These are phyloP conservation scores for Haplosporangium gracile DNA, from an alignment of 192 early-diverging fungal species.

Conservation along the genomic window DNA sequence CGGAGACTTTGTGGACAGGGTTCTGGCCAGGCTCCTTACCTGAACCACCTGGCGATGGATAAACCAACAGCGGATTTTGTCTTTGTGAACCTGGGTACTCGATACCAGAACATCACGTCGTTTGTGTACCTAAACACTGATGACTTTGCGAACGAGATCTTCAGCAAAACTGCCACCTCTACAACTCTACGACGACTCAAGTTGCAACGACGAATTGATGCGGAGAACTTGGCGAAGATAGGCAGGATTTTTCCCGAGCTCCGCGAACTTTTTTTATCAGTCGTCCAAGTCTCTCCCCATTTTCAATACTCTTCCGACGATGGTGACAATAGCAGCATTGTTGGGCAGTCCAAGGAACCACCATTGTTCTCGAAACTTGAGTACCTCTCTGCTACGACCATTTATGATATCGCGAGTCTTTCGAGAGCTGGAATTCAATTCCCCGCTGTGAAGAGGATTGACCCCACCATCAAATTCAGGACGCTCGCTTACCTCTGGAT, in stretches of 20 bases:
- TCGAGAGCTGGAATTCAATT: not conserved
- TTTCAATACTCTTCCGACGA: not conserved
- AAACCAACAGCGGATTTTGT: not conserved
- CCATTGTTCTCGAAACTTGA: not conserved
- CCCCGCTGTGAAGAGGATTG: not conserved
- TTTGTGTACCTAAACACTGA: not conserved
- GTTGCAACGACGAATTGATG: not conserved
- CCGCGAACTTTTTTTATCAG: not conserved
- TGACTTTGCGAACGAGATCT: not conserved
- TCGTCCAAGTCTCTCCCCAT: not conserved
- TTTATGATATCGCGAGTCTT: not conserved
- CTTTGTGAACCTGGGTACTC: not conserved
- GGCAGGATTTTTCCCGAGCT: not conserved
- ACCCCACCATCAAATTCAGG: slow-evolving; percentile 2
- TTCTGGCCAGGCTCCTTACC: not conserved
- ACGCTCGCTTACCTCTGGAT: not conserved
- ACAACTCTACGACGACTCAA: not conserved
- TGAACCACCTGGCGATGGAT: not conserved
- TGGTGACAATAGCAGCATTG: not conserved
- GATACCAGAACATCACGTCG: slow-evolving; percentile 1
- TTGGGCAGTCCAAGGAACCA: not conserved
- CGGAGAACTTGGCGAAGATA: not conserved
- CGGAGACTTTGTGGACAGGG: not conserved
- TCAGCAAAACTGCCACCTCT: not conserved
- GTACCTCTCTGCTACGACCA: not conserved